Evolutionary conservation across 2,329 filamentous ascomycete genomes (phyloP), one percentile per base, ranked within the genome.

Genomic region (Colletotrichum destructivum): DNA sequence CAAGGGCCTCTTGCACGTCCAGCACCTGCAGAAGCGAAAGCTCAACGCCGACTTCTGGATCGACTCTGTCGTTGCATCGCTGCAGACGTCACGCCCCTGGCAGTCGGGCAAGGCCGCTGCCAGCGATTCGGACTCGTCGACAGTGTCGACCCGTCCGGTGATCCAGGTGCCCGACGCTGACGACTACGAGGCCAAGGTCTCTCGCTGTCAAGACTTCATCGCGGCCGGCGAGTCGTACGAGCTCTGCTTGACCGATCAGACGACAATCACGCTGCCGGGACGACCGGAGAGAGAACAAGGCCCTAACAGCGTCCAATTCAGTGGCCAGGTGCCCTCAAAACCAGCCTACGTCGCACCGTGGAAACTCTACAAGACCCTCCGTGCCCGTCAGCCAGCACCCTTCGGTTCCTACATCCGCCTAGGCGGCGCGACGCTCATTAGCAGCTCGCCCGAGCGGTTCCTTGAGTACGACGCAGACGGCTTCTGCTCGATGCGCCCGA

Each of bases 361-460:
- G 93, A 81, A 88, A 6, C 85, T 97, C 38, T 97, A 95, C 83
- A 89, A 89, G 55, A 86, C 88, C 2, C 88, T 97, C 2, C 90
- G 93, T 44, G 83, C 84, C 4, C 87, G 89, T 56, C 96, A 97
- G 71, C 93, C 94, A 0, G 94, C 94, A 0, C 93, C 94, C 0
- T 97, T 97, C 82, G 93, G 93, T 31, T 95, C 94, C 0, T 98
- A 93, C 79, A 84, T 97, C 68, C 90, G 90, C 13, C 87, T 98
- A 18, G 89, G 90, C 3, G 81, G 83, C 42, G 88, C 89, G 4
- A 95, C 94, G 1, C 87, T 98, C 40, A 85, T 97, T 55, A 93
- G 93, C 81, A 93, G 92, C 77, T 97, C 94, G 4, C 96, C 96
- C 0, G 96, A 98, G 82, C 93, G 95, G 3, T 98, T 98, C 79